Evolutionary conservation across 257 asterid species (phyloP).

Genomic region (Capsicum chinense): DNA sequence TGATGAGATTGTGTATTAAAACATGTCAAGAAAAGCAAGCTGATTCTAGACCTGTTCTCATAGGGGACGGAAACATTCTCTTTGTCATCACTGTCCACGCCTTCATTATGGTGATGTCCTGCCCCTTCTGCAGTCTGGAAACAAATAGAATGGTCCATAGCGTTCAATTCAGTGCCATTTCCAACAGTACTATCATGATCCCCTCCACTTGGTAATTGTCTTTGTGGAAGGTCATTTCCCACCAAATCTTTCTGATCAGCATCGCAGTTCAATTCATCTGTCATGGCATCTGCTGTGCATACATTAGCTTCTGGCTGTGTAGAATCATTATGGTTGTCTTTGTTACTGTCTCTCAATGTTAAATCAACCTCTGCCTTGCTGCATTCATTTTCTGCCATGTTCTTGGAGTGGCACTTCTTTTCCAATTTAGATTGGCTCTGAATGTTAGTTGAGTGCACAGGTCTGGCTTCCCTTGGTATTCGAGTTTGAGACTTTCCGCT

Average conservation of each 20-base stretch:
- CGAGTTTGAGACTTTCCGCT: slow-evolving; percentile 34
- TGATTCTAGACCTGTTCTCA: slow-evolving; percentile 66
- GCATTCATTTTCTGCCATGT: slow-evolving; percentile 18
- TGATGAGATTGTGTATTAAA: not conserved
- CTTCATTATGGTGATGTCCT: slow-evolving; percentile 36
- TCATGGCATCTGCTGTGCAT: slow-evolving; percentile 34
- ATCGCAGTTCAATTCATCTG: slow-evolving; percentile 21
- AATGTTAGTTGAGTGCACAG: slow-evolving; percentile 32
- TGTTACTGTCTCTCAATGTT: slow-evolving; percentile 24
- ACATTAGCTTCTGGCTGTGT: slow-evolving; percentile 33
- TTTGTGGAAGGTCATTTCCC: slow-evolving; percentile 37
- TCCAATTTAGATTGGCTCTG: slow-evolving; percentile 32
- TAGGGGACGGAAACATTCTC: slow-evolving; percentile 71
- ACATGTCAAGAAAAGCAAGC: not conserved
- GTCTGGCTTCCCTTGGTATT: slow-evolving; percentile 28
- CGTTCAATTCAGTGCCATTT: not conserved
- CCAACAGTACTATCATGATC: slow-evolving; percentile 30
- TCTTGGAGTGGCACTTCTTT: slow-evolving; percentile 27
- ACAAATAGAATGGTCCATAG: slow-evolving; percentile 23
- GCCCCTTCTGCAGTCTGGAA: slow-evolving; percentile 35
- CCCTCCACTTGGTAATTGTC: slow-evolving; percentile 35
- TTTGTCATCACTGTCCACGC: slow-evolving; percentile 59
- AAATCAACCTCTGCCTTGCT: slow-evolving; percentile 23
- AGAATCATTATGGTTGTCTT: slow-evolving; percentile 30
- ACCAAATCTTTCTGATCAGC: slow-evolving; percentile 15